These are phyloP conservation scores for Lasiosphaeria hispida DNA, from an alignment of 495 filamentous ascomycete genomes.

Conservation along the genomic window DNA sequence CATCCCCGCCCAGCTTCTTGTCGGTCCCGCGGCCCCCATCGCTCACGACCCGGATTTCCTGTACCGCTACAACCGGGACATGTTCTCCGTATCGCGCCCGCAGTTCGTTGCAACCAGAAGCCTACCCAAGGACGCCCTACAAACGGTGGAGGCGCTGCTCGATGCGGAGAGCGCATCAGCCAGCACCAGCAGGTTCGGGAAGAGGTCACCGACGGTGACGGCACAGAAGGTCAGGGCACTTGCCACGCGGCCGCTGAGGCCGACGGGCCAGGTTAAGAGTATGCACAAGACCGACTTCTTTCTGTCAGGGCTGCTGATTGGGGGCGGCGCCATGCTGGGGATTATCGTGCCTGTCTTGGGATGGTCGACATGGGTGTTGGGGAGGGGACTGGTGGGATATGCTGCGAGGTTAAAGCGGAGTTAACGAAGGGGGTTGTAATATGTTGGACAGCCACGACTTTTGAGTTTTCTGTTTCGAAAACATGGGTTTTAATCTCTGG, in stretches of 20 bases:
- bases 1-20: constrained; percentile 46
- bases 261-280: constrained; percentile 34
- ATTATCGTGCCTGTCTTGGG: constrained; percentile 11
- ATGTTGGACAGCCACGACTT: background rate
- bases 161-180: background rate
- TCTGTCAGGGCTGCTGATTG: constrained; percentile 50
- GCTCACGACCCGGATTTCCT: constrained; percentile 23
- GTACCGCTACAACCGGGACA: constrained; percentile 37
- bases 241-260: constrained; percentile 31
- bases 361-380: constrained; percentile 10
- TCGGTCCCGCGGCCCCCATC: constrained; percentile 43
- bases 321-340: constrained; percentile 20
- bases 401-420: constrained; percentile 1
- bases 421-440: background rate
- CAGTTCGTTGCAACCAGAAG: constrained; percentile 29
- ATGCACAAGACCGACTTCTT: constrained; percentile 50
- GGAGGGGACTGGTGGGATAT: constrained; percentile 7
- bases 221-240: constrained; percentile 5
- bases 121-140: background rate
- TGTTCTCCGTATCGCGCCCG: constrained; percentile 43
- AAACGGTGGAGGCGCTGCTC: background rate
- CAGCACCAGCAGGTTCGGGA: no score
- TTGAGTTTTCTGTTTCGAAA: background rate
- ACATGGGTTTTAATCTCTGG: background rate
- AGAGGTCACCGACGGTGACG: background rate